phyloP scores from a whole-genome alignment of 805 yeast genomes.

The Metschnikowia koreensis region DNA sequence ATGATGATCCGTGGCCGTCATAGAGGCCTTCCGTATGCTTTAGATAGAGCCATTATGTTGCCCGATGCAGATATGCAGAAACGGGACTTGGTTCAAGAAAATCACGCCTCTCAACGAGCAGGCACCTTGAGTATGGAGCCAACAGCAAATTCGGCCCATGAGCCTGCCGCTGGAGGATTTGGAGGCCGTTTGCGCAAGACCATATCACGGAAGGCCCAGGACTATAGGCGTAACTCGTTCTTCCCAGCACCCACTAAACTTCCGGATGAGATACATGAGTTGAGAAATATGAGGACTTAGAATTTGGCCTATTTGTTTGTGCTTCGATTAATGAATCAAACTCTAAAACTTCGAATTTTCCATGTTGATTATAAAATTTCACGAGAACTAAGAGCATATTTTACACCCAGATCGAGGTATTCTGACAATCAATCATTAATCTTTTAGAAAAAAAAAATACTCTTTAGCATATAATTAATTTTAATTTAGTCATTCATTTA shows the following conservation, averaged over 20 bases:
- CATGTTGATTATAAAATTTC: no score
- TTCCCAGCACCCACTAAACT: slow-evolving; percentile 20
- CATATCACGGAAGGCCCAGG: slow-evolving; percentile 14
- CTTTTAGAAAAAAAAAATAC: no score
- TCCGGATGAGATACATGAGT: slow-evolving; percentile 14
- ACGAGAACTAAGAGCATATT: no score
- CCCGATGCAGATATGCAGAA: slow-evolving; percentile 65
- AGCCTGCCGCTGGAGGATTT: slow-evolving; percentile 11
- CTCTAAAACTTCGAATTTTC: no score
- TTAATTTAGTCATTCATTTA: no score
- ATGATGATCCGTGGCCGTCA: slow-evolving; percentile 95
- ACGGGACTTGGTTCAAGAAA: slow-evolving; percentile 60
- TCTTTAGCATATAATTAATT: no score
- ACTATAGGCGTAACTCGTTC: slow-evolving; percentile 16
- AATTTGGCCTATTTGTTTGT: no score
- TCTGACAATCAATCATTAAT: no score
- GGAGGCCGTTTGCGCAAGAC: slow-evolving; percentile 10
- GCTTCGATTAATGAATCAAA: no score
- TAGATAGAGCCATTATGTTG: slow-evolving; percentile 90
- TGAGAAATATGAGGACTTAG: slow-evolving; percentile 1
- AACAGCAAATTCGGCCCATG: slow-evolving; percentile 11
- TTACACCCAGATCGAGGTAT: no score
- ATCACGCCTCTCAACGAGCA: slow-evolving; percentile 40
- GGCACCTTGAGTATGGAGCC: slow-evolving; percentile 14
- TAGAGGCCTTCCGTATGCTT: slow-evolving; percentile 90